phyloP scores from a whole-genome alignment of 305 asterid genomes.

The Fraxinus sp. region DNA sequence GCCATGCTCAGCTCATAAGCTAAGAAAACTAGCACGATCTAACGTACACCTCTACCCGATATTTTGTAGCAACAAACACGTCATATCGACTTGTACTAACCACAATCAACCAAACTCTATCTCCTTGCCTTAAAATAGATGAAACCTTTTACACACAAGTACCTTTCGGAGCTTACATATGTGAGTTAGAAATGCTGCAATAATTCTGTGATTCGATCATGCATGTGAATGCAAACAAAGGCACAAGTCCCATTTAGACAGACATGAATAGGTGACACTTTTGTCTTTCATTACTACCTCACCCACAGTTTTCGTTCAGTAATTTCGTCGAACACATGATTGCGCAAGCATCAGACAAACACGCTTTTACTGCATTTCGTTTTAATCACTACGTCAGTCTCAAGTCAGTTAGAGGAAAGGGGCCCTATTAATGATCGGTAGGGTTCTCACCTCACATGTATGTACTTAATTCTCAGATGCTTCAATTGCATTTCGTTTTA shows the following conservation, averaged over 20 bases:
- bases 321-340: not conserved
- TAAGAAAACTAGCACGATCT: not conserved
- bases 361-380: not conserved
- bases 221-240: not conserved
- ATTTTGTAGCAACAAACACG: slow-evolving; percentile 27
- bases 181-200: not conserved
- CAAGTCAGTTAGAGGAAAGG: slow-evolving; percentile 13
- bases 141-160: slow-evolving; percentile 29
- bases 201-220: not conserved
- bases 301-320: not conserved
- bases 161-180: slow-evolving; percentile 25
- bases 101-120: slow-evolving; percentile 39
- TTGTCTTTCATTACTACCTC: not conserved
- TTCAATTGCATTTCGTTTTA: not conserved
- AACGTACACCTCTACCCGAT: not conserved
- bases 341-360: not conserved
- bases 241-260: not conserved
- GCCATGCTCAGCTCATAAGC: not conserved
- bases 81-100: slow-evolving; percentile 20
- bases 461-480: slow-evolving; percentile 20
- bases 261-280: not conserved
- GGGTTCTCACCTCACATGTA: slow-evolving; percentile 24
- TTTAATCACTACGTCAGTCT: slow-evolving; percentile 1
- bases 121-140: slow-evolving; percentile 12
- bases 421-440: slow-evolving; percentile 5